Base-by-base conservation (phyloP, 2,329 filamentous ascomycete species). In the Neonectria magnoliae region DNA sequence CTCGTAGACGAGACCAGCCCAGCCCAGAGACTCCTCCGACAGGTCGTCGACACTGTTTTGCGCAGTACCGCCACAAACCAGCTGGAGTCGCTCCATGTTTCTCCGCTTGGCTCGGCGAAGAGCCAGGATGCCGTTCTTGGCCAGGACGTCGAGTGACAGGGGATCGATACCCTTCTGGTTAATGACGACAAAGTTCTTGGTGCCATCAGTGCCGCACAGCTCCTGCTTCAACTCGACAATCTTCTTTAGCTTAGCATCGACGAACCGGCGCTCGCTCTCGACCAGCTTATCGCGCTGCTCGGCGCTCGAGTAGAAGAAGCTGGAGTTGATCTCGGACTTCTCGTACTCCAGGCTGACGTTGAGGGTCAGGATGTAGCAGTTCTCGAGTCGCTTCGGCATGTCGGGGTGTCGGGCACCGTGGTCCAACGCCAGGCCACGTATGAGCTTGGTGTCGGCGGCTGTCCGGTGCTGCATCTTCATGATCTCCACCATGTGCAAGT, bases 381-480 rank as follows among this genome's bases (percentile, higher is more conserved):
- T 98, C 81, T 97, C 93, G 31, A 99, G 89, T 63, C 92, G 88
- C 85, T 97, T 98, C 9, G 96, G 93, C 96, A 99, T 99, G 77
- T 99, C 96, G 3, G 96, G 96, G 81, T 99, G 96, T 76, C 96
- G 89, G 13, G 96, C 94, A 71, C 96, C 96, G 80, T 99, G 96
- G 76, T 99, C 96, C 66, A 99, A 84, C 10, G 93, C 96, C 63
- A 99, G 86, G 65, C 96, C 96, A 70, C 92, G 90, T 80, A 99
- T 98, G 64, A 99, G 89, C 81, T 97, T 94, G 62, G 96, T 99
- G 80, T 99, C 96, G 33, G 96, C 93, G 64, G 95, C 94, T 57
- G 93, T 94, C 73, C 95, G 92, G 84, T 99, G 96, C 84, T 99
- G 96, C 95, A 99, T 98, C 80, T 97, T 98, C 96, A 99, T 99